phyloP scores from a whole-genome alignment of 2,329 filamentous ascomycete species.

The Teratosphaeria zuluensis region DNA sequence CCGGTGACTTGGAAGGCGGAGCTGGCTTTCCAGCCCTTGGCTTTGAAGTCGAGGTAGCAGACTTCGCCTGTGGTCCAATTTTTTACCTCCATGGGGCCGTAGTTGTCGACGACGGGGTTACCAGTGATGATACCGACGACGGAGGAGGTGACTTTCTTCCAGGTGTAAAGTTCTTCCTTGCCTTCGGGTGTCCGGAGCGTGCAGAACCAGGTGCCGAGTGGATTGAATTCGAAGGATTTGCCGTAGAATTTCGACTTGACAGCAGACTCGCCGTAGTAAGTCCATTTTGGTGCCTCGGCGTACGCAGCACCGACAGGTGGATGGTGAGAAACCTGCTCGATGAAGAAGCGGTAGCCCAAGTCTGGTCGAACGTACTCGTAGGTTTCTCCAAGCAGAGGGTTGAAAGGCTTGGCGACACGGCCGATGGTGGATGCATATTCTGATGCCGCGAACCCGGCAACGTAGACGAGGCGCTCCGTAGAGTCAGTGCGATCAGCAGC shows the following conservation, averaged over 20 bases:
- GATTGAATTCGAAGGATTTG: slow-evolving; percentile 94
- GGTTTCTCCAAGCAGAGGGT: slow-evolving; percentile 88
- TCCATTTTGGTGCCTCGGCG: slow-evolving; percentile 89
- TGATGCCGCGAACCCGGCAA: slow-evolving; percentile 89
- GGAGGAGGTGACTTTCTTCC: slow-evolving; percentile 97
- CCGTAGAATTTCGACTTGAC: slow-evolving; percentile 97
- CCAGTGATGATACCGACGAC: slow-evolving; percentile 98
- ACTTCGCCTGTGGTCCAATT: slow-evolving; percentile 93
- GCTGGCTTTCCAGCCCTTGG: slow-evolving; percentile 88
- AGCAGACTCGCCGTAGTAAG: slow-evolving; percentile 89
- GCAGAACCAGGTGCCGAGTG: slow-evolving; percentile 93
- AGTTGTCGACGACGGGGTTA: slow-evolving; percentile 94
- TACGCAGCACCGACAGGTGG: slow-evolving; percentile 88
- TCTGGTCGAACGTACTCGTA: slow-evolving; percentile 94
- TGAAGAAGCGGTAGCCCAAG: slow-evolving; percentile 96
- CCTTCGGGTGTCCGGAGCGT: slow-evolving; percentile 65
- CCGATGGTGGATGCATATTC: slow-evolving; percentile 96
- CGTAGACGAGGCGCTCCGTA: slow-evolving; percentile 84
- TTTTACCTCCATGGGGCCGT: slow-evolving; percentile 92
- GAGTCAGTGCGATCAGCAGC: slow-evolving; percentile 80
- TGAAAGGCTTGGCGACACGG: slow-evolving; percentile 96
- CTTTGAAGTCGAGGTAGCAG: slow-evolving; percentile 86
- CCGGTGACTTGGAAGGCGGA: slow-evolving; percentile 83
- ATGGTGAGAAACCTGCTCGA: slow-evolving; percentile 96
- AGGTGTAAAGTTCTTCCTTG: slow-evolving; percentile 71